Conservation (phyloP, 139 green algal genomes). For the Mychonastes homosphaera region DNA sequence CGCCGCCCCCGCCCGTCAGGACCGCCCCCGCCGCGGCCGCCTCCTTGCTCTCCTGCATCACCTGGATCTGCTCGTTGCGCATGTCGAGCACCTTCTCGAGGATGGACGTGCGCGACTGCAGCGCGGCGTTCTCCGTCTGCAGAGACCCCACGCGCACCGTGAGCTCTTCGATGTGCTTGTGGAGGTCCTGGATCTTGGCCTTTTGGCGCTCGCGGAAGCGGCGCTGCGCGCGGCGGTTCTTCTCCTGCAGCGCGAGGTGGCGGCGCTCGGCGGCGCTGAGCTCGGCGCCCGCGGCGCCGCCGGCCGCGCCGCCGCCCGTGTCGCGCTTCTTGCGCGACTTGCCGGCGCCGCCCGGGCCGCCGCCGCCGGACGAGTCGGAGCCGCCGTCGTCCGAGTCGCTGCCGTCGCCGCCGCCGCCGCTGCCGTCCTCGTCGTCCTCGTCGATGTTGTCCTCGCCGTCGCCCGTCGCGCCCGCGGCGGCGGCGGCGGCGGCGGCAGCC, state of each 20-base stretch:
- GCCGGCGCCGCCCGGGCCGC: not conserved
- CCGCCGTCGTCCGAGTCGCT: not conserved
- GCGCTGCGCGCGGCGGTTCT: constrained; percentile 53
- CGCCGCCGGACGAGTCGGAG: constrained; percentile 6
- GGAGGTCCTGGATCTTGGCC: constrained; percentile 46
- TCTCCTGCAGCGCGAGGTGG: constrained; percentile 53
- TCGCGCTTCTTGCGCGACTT: constrained; percentile 28
- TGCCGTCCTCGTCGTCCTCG: constrained; percentile 6
- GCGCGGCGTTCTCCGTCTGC: constrained; percentile 42
- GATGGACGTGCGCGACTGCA: constrained; percentile 42
- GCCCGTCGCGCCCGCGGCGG: not conserved
- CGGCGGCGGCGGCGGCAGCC: not conserved
- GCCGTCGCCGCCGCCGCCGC: constrained; percentile 14
- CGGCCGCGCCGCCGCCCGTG: constrained; percentile 2
- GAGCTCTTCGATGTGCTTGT: constrained; percentile 52
- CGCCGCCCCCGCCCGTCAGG: too few species aligned
- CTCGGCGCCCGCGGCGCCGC: constrained; percentile 12
- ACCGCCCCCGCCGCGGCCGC: constrained; percentile 22
- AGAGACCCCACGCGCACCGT: constrained; percentile 33
- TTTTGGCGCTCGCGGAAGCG: constrained; percentile 57
- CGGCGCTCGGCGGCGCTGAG: constrained; percentile 29
- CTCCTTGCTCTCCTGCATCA: constrained; percentile 58
- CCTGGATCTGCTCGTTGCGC: constrained; percentile 55
- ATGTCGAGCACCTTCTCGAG: constrained; percentile 53
- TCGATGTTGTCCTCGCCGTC: constrained; percentile 10